Conservation (phyloP, 306 rosid species). For the Hippophae gyantsensis region DNA sequence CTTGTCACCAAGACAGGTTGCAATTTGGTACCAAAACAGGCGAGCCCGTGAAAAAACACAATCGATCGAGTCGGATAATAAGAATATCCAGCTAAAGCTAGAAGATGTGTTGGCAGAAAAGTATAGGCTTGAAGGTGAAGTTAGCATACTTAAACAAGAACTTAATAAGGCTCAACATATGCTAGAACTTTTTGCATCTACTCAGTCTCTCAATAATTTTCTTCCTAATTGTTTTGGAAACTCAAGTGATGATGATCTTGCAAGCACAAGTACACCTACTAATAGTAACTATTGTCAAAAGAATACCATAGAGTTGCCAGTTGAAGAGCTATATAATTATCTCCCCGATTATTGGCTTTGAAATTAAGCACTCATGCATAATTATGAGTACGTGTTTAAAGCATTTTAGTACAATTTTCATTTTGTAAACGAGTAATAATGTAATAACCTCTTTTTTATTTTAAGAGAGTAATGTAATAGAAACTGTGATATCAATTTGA, state of each 20-base stretch:
- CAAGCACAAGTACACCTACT: constrained; percentile 1
- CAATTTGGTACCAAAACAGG: constrained; percentile 14
- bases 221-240: constrained; percentile 1
- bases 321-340: constrained; percentile 2
- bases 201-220: not conserved
- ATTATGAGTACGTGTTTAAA: not conserved
- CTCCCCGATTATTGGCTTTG: constrained; percentile 5
- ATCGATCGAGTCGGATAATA: constrained; percentile 7
- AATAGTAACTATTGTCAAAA: not conserved
- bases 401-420: not conserved
- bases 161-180: constrained; percentile 9
- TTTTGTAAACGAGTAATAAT: not conserved
- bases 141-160: constrained; percentile 6
- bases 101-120: constrained; percentile 6
- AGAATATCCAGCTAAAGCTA: constrained; percentile 2
- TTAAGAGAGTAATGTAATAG: not conserved
- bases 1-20: constrained; percentile 9
- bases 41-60: constrained; percentile 8
- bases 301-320: not conserved
- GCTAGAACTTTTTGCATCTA: not conserved
- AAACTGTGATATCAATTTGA: not conserved
- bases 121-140: constrained; percentile 14
- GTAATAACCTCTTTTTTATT: not conserved
- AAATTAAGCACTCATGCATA: not conserved
- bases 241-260: not conserved